Evolutionary conservation across 1,139 yeast species (phyloP), one percentile per base, ranked within the genome.

Genomic region (Hansenula lynferdii): DNA sequence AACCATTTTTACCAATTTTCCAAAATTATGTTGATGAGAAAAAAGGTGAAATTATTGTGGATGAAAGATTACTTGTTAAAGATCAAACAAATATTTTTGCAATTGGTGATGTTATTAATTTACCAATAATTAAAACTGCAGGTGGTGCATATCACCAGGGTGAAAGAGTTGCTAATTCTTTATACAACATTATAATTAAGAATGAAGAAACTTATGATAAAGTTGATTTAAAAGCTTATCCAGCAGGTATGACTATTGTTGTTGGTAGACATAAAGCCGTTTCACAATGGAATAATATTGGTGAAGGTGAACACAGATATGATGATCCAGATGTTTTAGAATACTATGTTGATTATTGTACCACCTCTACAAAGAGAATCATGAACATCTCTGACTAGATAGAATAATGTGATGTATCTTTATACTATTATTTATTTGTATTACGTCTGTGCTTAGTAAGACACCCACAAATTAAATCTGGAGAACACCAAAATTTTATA

Each of bases 21-120:
- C 35, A 48, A 16, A 48, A 49, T 4, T 50, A 56, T 3, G 52
- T 57, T 8, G 51, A 45, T 11, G 36, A 43, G 10, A 41, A 34
- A n/a, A 41, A 41, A 15, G 48, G 48, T 10, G 51, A 48, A 30
- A 55, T 49, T 11, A 37, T 42, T 2, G 51, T 57, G 14, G 49
- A 49, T 18, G 46, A 46, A 8, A 77, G 73, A 60, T 28, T 57
- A 28, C 21, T 47, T 24, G 40, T 45, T 28, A 42, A 46, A 21
- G 56, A 48, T 2, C 46, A 43, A n/a, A 34, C 41, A 1, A 54
- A 56, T 38, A 45, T 59, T 12, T 59, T 58, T 43, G 60, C 54
- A 14, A 39, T 54, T 28, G 63, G 64, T 20, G 64, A 58, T 39
- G 42, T 56, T 12, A 40, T 42, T n/a, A 46, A 49, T 33, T 36